phyloP scores from a whole-genome alignment of 2,329 filamentous ascomycete species.

The Graphium sp. region DNA sequence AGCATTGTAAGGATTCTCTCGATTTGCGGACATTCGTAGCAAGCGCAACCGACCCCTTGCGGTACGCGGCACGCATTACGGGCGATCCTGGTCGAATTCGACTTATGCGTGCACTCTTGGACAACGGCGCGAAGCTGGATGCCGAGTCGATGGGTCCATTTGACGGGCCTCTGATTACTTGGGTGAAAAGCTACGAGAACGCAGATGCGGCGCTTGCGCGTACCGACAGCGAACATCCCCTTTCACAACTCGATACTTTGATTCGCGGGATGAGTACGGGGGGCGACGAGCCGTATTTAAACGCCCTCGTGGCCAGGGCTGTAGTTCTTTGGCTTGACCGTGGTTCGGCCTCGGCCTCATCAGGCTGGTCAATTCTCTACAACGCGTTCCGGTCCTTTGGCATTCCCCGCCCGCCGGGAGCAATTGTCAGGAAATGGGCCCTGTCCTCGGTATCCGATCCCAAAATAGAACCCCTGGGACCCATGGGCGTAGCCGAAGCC shows the following conservation, averaged over 20 bases:
- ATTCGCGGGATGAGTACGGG: no score
- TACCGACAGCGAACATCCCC: no score
- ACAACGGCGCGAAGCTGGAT: constrained; percentile 1
- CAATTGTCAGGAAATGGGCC: constrained; percentile 1
- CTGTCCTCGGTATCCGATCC: constrained; percentile 1
- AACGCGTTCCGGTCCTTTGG: constrained; percentile 1
- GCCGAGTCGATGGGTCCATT: constrained; percentile 2
- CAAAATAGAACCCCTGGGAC: constrained; percentile 1
- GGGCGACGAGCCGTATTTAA: no score
- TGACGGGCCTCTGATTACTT: constrained; percentile 1
- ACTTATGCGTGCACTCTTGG: constrained; percentile 1
- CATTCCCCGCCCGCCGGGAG: not conserved
- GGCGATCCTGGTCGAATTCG: constrained; percentile 1
- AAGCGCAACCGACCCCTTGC: not conserved
- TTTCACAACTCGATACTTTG: no score
- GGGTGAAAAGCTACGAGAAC: constrained; percentile 2
- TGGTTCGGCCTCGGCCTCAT: not conserved
- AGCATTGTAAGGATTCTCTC: not conserved
- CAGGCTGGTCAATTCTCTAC: constrained; percentile 3
- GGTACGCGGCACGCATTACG: constrained; percentile 1
- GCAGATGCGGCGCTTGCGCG: no score
- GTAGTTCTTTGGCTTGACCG: constrained; percentile 4
- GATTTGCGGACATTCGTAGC: not conserved
- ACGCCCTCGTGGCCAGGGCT: not conserved
- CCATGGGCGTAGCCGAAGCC: constrained; percentile 2